Conservation (phyloP, 441 rosid species). For the Isatis lusitanica region DNA sequence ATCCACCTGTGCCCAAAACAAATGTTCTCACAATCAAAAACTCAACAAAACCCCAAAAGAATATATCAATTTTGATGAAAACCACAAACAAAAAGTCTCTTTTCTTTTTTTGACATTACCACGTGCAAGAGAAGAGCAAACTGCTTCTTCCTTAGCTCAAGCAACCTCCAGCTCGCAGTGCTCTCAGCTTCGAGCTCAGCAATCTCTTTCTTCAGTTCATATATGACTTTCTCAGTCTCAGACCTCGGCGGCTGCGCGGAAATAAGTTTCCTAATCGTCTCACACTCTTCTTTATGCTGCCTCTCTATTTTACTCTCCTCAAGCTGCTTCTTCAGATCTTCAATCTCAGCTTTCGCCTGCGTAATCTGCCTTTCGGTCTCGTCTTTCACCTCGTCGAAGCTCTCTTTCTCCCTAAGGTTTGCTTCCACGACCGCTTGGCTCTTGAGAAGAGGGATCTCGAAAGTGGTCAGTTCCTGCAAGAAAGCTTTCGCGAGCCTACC, state of each 20-base stretch:
- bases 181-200: conserved; percentile 73
- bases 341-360: conserved; percentile 70
- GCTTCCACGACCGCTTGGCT: conserved; percentile 76
- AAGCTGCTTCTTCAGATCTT: conserved; percentile 75
- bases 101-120: conserved; percentile 48
- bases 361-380: conserved; percentile 70
- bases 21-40: neutral
- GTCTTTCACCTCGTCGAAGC: conserved; percentile 67
- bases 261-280: conserved; percentile 71
- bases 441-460: conserved; percentile 85
- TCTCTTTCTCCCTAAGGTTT: conserved; percentile 74
- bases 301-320: conserved; percentile 85
- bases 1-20: conserved; percentile 59
- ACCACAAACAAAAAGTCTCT: neutral
- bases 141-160: conserved; percentile 89
- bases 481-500: conserved; percentile 66
- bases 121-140: conserved; percentile 80
- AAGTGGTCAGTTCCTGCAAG: conserved; percentile 74
- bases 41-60: neutral
- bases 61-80: neutral
- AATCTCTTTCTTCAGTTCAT: conserved; percentile 72
- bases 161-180: conserved; percentile 69
- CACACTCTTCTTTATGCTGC: conserved; percentile 91
- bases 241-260: conserved; percentile 81
- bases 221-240: conserved; percentile 64